phyloP scores from a whole-genome alignment of 306 rosid genomes.

The Cucumis hystrix region DNA sequence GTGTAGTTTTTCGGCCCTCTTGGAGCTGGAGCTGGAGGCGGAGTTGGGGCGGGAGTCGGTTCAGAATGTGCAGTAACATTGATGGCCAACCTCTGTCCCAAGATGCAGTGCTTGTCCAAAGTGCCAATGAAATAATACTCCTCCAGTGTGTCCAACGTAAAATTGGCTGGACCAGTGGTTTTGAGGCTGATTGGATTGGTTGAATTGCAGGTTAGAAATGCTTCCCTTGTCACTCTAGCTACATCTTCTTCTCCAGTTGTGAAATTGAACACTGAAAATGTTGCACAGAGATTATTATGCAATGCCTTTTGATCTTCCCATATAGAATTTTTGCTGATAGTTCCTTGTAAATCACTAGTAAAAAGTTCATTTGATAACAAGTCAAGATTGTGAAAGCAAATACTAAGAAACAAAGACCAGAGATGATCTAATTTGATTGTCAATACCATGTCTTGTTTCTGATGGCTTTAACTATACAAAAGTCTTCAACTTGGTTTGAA shows the following conservation, averaged over 20 bases:
- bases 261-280: constrained; percentile 39
- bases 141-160: constrained; percentile 27
- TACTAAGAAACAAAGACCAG: neutral
- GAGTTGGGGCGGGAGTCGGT: constrained; percentile 17
- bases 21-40: constrained; percentile 18
- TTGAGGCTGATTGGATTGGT: constrained; percentile 26
- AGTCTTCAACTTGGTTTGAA: neutral
- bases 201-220: constrained; percentile 29
- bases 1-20: constrained; percentile 17
- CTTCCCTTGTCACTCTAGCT: constrained; percentile 38
- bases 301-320: neutral
- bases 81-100: constrained; percentile 33
- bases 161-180: constrained; percentile 30
- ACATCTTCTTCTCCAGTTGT: constrained; percentile 34
- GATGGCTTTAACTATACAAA: neutral
- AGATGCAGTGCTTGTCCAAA: constrained; percentile 17
- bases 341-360: neutral
- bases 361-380: neutral
- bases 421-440: neutral
- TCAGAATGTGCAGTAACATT: constrained; percentile 19
- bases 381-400: neutral
- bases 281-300: neutral
- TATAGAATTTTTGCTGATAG: neutral
- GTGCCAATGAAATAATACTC: constrained; percentile 42
- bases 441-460: neutral